Conservation (phyloP, 345 rosid species). For the Eucalyptus guilfoylei region DNA sequence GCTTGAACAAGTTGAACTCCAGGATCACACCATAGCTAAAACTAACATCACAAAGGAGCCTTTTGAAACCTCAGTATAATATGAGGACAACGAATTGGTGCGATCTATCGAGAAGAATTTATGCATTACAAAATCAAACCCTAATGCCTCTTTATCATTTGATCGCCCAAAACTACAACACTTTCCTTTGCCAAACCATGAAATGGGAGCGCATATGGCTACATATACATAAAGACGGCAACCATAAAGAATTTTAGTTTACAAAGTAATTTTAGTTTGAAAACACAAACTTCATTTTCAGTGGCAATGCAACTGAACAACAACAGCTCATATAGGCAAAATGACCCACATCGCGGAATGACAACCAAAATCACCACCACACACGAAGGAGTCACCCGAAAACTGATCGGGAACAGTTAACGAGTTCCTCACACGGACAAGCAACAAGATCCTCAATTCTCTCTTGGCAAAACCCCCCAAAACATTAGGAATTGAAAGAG, state of each 20-base stretch:
- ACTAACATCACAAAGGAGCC: neutral
- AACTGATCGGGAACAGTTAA: neutral
- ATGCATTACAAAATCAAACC: neutral
- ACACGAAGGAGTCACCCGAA: neutral
- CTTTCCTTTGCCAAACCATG: neutral
- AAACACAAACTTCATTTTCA: neutral
- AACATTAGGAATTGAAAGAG: neutral
- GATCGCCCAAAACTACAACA: neutral
- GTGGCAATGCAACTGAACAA: neutral
- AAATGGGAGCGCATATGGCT: neutral
- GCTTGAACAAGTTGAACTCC: neutral
- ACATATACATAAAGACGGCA: neutral
- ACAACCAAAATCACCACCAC: neutral
- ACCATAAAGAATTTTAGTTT: neutral
- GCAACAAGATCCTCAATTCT: neutral
- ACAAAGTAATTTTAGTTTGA: neutral
- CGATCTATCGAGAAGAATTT: neutral
- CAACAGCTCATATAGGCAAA: neutral
- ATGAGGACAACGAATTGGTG: neutral
- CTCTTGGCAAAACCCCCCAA: neutral
- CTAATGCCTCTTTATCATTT: neutral
- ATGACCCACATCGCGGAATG: neutral
- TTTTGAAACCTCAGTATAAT: neutral
- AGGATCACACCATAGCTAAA: neutral
- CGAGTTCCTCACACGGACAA: neutral